phyloP scores from a whole-genome alignment of 768 basidiomycete species.

The Multifurca ochricompacta region DNA sequence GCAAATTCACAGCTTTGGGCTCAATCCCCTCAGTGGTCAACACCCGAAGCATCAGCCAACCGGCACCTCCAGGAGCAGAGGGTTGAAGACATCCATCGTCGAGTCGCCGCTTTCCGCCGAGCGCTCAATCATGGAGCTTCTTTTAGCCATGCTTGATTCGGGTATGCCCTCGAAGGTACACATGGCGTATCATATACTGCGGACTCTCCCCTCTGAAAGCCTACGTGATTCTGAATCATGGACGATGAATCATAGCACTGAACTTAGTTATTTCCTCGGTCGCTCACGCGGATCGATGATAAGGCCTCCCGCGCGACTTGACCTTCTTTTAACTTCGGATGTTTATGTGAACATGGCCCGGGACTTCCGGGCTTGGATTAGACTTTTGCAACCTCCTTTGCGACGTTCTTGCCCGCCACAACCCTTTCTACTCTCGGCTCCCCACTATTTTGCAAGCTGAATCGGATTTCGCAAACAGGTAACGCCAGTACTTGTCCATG shows the following conservation, averaged over 20 bases:
- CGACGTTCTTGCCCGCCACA: slow-evolving; percentile 45
- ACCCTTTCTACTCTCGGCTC: slow-evolving; percentile 65
- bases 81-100: slow-evolving; percentile 28
- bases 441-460: slow-evolving; percentile 48
- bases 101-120: slow-evolving; percentile 16
- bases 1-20: slow-evolving; percentile 50
- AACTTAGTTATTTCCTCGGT: slow-evolving; percentile 24
- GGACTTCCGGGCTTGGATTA: slow-evolving; percentile 59
- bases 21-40: slow-evolving; percentile 38
- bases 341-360: slow-evolving; percentile 33
- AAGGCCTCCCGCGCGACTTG: slow-evolving; percentile 32
- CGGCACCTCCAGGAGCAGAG: slow-evolving; percentile 3
- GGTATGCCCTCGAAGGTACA: slow-evolving; percentile 18
- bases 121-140: slow-evolving; percentile 18
- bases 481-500: slow-evolving; percentile 71
- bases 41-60: slow-evolving; percentile 34
- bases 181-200: slow-evolving; percentile 17
- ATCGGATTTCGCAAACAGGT: slow-evolving; percentile 51
- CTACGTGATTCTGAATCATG: slow-evolving; percentile 8
- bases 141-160: slow-evolving; percentile 17
- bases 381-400: slow-evolving; percentile 48
- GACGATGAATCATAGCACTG: slow-evolving; percentile 17
- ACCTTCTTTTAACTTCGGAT: slow-evolving; percentile 31
- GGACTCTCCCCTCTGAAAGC: slow-evolving; percentile 12
- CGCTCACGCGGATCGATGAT: slow-evolving; percentile 19